A percentile compares a stretch with the other conserved stretches of the same genome.
Evolutionary conservation across 2,329 filamentous ascomycete species (phyloP).

Genomic region (Xylaria sp.): DNA sequence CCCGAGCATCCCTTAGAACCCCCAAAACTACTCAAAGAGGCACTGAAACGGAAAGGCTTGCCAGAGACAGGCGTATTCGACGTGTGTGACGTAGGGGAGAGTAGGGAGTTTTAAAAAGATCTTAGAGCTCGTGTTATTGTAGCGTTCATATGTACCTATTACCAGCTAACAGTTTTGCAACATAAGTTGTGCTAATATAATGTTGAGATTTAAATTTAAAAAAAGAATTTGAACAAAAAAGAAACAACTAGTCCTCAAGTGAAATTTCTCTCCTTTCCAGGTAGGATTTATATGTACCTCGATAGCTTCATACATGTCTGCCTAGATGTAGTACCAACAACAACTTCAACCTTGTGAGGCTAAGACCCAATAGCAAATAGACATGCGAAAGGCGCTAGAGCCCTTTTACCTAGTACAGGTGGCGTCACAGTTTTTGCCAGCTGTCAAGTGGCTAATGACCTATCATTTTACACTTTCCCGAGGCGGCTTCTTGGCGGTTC

Average conservation of each 20-base stretch:
- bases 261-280: too few relatives aligned
- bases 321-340: too few relatives aligned
- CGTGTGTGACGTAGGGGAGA: slow-evolving; percentile 86
- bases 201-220: background rate
- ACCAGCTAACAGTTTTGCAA: background rate
- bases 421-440: background rate
- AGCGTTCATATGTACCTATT: background rate
- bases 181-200: background rate
- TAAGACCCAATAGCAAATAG: background rate
- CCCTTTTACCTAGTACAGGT: background rate
- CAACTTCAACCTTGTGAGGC: background rate
- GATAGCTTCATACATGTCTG: too few relatives aligned
- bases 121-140: background rate
- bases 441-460: background rate
- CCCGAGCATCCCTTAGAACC: slow-evolving; percentile 88
- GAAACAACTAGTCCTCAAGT: too few relatives aligned
- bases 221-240: too few relatives aligned
- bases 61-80: slow-evolving; percentile 81
- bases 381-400: background rate
- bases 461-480: background rate
- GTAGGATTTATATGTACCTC: too few relatives aligned
- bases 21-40: slow-evolving; percentile 76
- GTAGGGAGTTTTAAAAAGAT: slow-evolving; percentile 72
- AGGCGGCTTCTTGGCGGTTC: background rate
- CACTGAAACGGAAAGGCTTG: slow-evolving; percentile 74